Evolutionary conservation across 805 yeast genomes (phyloP), one percentile per base, ranked within the genome.

Genomic region (Hanseniaspora lachancei): DNA sequence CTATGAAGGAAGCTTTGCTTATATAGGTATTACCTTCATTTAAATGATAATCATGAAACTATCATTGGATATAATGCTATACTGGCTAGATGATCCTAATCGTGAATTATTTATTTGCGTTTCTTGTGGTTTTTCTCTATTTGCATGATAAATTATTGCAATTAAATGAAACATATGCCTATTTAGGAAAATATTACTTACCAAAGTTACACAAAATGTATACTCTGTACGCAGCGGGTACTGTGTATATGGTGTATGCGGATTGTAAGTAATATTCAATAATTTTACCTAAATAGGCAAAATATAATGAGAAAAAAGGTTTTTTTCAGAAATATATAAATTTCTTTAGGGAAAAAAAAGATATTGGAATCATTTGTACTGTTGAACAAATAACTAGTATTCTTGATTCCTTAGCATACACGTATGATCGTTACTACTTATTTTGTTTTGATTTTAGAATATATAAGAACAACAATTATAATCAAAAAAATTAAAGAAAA

Each of bases 221-320:
- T 24, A 18, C 46, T n/a, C 12, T 32, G 20, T 39, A 39, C 46
- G 12, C 27, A 1, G 6, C 24, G 15, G n/a, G 16, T 24, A 32
- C 6, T 29, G 20, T 27, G 29, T 49, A 49, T 15, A 12, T 21
- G n/a, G 53, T 40, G 46, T 27, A 49, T 46, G 4, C 12, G 3
- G 16, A 36, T 49, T 39, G 43, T n/a, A 46, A 38, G 23, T 48
- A 12, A 23, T 48, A 20, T 24, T 15, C 24, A 16, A 1, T 10
- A 5, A 29, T 49, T 49, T 49, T 46, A 18, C 53, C 42, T 49
- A 49, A 29, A 23, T 40, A 40, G 53, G 53, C 5, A 47, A 34
- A 20, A 18, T 2, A 32, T 21, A 10, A n/a, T 5, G 43, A 7
- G 3, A 40, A 18, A 40, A 5, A 21, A 7, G 13, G 7, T 10